phyloP scores from a whole-genome alignment of 2,329 filamentous ascomycete genomes.

The Cryphonectria nitschkei region DNA sequence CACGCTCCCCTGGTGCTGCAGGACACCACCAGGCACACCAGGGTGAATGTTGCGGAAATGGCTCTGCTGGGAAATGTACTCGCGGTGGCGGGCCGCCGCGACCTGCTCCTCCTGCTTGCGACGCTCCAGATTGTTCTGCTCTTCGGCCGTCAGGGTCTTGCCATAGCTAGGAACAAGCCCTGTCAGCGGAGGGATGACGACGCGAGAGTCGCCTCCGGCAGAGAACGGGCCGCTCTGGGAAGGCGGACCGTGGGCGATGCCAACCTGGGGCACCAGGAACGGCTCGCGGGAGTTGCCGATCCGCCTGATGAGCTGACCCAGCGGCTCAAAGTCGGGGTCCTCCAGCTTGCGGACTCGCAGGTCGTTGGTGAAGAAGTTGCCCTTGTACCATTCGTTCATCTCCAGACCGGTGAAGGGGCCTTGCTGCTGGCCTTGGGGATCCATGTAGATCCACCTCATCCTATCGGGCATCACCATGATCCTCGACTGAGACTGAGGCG shows the following conservation, averaged over 20 bases:
- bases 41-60: conserved; percentile 71
- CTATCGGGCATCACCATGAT: conserved; percentile 99
- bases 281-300: conserved; percentile 98
- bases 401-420: conserved; percentile 95
- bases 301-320: conserved; percentile 90
- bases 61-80: conserved; percentile 87
- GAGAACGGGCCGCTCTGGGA: conserved; percentile 53
- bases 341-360: conserved; percentile 94
- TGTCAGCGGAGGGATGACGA: conserved; percentile 85
- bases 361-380: conserved; percentile 94
- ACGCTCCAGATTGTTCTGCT: conserved; percentile 95
- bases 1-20: conserved; percentile 93
- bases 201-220: conserved; percentile 52
- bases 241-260: conserved; percentile 84
- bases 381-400: conserved; percentile 99
- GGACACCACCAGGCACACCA: conserved; percentile 49
- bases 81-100: conserved; percentile 92
- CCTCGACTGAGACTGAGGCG: conserved; percentile 71
- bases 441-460: conserved; percentile 98
- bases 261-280: conserved; percentile 96
- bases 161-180: conserved; percentile 95
- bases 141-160: conserved; percentile 92
- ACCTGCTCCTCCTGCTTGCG: conserved; percentile 98
- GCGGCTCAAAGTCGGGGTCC: conserved; percentile 89
- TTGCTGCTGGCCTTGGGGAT: conserved; percentile 89